phyloP scores from a whole-genome alignment of 495 filamentous ascomycete species.

The Endocarpon pusillum region DNA sequence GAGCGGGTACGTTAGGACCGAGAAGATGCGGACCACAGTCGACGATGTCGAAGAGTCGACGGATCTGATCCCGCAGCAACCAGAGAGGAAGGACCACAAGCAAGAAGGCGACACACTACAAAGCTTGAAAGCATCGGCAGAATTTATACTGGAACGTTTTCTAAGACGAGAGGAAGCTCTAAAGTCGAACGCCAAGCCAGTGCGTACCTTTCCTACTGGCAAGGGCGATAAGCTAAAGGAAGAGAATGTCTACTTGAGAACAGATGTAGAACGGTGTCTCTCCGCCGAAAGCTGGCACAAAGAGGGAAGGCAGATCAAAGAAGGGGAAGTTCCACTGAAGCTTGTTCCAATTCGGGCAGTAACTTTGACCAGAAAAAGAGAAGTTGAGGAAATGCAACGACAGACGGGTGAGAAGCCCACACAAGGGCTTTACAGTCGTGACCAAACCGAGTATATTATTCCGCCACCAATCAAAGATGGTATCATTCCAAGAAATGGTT shows the following conservation, averaged over 20 bases:
- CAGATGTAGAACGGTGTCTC: slow-evolving; percentile 69
- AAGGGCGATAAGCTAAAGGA: slow-evolving; percentile 49
- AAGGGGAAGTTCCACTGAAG: slow-evolving; percentile 63
- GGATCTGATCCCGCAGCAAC: slow-evolving; percentile 54
- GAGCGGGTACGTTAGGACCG: slow-evolving; percentile 48
- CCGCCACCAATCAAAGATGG: slow-evolving; percentile 70
- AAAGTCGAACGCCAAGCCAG: slow-evolving; percentile 44
- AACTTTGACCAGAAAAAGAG: slow-evolving; percentile 72
- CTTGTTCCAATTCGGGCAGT: slow-evolving; percentile 79
- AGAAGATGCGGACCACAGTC: slow-evolving; percentile 39
- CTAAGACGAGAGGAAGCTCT: slow-evolving; percentile 87
- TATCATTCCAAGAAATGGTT: slow-evolving; percentile 82
- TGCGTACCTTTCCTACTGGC: slow-evolving; percentile 54
- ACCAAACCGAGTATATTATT: slow-evolving; percentile 91
- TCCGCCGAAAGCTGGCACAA: slow-evolving; percentile 96
- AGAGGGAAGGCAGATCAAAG: slow-evolving; percentile 62
- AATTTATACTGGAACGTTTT: slow-evolving; percentile 75
- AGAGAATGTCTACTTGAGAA: slow-evolving; percentile 66
- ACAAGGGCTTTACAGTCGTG: slow-evolving; percentile 67
- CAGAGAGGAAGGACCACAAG: slow-evolving; percentile 48
- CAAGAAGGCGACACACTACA: slow-evolving; percentile 66
- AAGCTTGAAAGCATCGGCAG: slow-evolving; percentile 68
- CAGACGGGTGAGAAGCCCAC: slow-evolving; percentile 65
- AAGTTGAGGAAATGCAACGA: slow-evolving; percentile 67
- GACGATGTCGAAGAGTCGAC: slow-evolving; percentile 65